Evolutionary conservation across 2,329 filamentous ascomycete species (phyloP).

Genomic region (Aspergillus alliaceus): DNA sequence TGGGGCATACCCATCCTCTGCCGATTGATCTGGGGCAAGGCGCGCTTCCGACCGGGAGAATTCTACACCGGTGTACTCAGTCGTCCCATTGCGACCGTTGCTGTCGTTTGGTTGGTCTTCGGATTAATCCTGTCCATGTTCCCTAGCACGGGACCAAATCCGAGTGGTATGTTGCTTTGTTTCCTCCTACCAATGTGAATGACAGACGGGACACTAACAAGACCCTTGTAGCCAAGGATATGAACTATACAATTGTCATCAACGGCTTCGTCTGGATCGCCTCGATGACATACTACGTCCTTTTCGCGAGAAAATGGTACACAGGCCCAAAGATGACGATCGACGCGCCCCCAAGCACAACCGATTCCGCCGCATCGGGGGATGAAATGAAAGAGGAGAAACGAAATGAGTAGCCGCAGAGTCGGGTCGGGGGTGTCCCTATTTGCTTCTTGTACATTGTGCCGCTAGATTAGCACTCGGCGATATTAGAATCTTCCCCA

Average conservation of each 20-base stretch:
- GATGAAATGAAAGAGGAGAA: neutral
- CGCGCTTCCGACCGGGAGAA: constrained; percentile 58
- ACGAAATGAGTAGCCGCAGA: too few species aligned
- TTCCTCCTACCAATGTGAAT: neutral
- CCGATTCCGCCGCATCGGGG: neutral
- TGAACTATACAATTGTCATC: constrained; percentile 67
- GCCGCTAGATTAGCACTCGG: too few species aligned
- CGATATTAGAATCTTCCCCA: too few species aligned
- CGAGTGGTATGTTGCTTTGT: constrained; percentile 38
- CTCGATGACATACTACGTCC: constrained; percentile 55
- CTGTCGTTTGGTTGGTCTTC: constrained; percentile 56
- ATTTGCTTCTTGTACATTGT: too few species aligned
- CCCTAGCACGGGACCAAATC: constrained; percentile 55
- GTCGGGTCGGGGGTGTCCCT: too few species aligned
- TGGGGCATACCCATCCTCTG: constrained; percentile 61
- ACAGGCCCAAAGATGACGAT: constrained; percentile 61
- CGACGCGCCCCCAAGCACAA: constrained; percentile 21
- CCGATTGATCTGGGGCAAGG: constrained; percentile 58
- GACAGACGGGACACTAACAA: neutral
- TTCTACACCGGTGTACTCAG: constrained; percentile 60
- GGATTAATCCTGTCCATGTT: constrained; percentile 61
- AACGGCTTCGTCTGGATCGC: constrained; percentile 61
- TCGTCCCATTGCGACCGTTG: constrained; percentile 53
- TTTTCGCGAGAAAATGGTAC: constrained; percentile 62
- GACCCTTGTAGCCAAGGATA: constrained; percentile 41